phyloP scores from a whole-genome alignment of 208 protist species.

The Novymonas esmeraldas region DNA sequence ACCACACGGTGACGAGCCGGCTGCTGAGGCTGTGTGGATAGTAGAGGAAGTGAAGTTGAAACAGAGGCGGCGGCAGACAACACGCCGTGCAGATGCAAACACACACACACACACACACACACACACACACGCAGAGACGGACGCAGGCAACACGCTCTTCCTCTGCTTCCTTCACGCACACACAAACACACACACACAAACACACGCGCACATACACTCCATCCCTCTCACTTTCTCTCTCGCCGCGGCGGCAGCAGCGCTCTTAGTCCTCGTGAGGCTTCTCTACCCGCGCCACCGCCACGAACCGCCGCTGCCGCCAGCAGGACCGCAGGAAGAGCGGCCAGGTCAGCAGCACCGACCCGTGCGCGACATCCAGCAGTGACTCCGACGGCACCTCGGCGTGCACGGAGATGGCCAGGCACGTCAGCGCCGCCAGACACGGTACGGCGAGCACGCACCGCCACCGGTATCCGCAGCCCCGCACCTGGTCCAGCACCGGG shows the following conservation, averaged over 20 bases:
- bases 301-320: conserved; percentile 36
- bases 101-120: too few relatives aligned
- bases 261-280: conserved; percentile 48
- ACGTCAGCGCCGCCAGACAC: conserved; percentile 23
- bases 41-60: too few relatives aligned
- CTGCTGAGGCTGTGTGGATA: too few relatives aligned
- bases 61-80: too few relatives aligned
- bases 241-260: too few relatives aligned
- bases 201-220: too few relatives aligned
- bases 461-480: conserved; percentile 37
- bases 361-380: conserved; percentile 27
- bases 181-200: too few relatives aligned
- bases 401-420: conserved; percentile 25
- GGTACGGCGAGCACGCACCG: conserved; percentile 43
- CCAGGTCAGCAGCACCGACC: conserved; percentile 26
- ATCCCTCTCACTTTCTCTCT: neutral
- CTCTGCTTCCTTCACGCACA: neutral
- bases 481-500: conserved; percentile 58
- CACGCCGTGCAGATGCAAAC: too few relatives aligned
- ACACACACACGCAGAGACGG: too few relatives aligned
- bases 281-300: conserved; percentile 11
- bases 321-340: conserved; percentile 35
- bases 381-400: conserved; percentile 14
- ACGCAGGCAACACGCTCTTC: too few relatives aligned
- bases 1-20: too few relatives aligned